Conservation (phyloP, 306 rosid species). For the Dryas octopetala region DNA sequence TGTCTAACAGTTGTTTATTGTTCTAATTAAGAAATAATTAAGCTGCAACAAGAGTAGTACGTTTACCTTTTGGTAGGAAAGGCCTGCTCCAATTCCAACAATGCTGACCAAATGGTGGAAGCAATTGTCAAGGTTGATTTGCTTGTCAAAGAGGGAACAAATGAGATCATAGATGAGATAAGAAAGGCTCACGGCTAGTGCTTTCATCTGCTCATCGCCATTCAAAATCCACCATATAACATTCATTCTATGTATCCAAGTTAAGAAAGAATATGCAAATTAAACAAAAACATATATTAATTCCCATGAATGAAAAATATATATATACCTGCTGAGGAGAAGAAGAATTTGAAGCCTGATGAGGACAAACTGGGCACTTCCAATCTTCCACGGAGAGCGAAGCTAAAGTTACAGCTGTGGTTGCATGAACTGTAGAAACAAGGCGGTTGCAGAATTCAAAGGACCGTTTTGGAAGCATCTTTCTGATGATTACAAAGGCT, state of each 20-base stretch:
- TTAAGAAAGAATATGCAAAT: neutral
- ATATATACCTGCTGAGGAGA: constrained; percentile 33
- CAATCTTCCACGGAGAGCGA: constrained; percentile 63
- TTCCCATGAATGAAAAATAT: neutral
- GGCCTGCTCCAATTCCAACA: constrained; percentile 67
- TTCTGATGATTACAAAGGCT: constrained; percentile 46
- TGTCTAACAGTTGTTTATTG: too few species aligned
- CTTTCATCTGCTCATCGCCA: constrained; percentile 50
- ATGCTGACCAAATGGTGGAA: constrained; percentile 84
- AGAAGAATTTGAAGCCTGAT: constrained; percentile 54
- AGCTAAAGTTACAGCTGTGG: constrained; percentile 60
- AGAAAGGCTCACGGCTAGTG: constrained; percentile 61
- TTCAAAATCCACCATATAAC: constrained; percentile 1
- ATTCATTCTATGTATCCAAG: neutral
- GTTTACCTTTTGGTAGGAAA: constrained; percentile 65
- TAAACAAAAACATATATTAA: neutral
- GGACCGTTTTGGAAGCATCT: constrained; percentile 42
- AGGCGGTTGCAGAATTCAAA: constrained; percentile 68
- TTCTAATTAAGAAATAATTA: too few species aligned
- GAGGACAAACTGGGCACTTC: constrained; percentile 70
- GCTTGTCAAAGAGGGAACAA: constrained; percentile 69
- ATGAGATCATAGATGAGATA: constrained; percentile 70
- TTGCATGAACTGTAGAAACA: constrained; percentile 71
- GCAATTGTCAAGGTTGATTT: constrained; percentile 50
- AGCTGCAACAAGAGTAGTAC: neutral